Base-by-base conservation (phyloP, 495 filamentous ascomycete genomes). In the Annulohypoxylon nitens region DNA sequence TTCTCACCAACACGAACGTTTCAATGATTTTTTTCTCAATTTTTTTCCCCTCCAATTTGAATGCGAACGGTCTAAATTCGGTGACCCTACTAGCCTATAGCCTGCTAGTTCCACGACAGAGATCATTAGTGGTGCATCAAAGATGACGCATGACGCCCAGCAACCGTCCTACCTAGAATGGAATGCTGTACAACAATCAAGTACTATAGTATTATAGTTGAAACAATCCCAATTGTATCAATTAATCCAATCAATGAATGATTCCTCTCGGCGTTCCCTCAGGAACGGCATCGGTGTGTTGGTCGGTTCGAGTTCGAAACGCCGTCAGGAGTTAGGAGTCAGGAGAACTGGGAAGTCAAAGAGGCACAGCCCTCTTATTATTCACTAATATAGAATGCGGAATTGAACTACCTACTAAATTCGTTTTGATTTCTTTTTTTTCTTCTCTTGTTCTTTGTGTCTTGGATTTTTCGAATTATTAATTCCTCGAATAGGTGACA, bases 201-300 rank as follows among this genome's bases (percentile, higher is more conserved):
- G 51, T 58, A 54, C 58, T 54, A 4, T 64, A 45, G 45, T 58
- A 54, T 63, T 54, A 7, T 64, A 45, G 58, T 67, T 70, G 71
- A 74, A 74, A 74, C 71, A 74, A 60, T 30, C 45, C 63, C 50
- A 20, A 62, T 37, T 66, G 61, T 69, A 61, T 61, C 66, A 70
- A 58, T 62, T 16, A 61, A 68, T 69, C 61, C 65, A 48, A 34
- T 23, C 61, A 58, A 43, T 70, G 47, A 12, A 18, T 20, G 16
- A 18, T 47, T 47, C 61, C 55, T 69, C 60, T 69, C 59, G 34
- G 37, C 53, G 54, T 33, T 73, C 58, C 61, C 36, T 54, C 36
- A 50, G 61, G 57, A 63, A 23, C 36, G 18, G 37, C 65, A 16
- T 45, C 64, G 53, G 58, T 39, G 37, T 62, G 55, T 26, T 14